Conservation (phyloP, 2,329 filamentous ascomycete genomes). For the Paecilomyces niveus region DNA sequence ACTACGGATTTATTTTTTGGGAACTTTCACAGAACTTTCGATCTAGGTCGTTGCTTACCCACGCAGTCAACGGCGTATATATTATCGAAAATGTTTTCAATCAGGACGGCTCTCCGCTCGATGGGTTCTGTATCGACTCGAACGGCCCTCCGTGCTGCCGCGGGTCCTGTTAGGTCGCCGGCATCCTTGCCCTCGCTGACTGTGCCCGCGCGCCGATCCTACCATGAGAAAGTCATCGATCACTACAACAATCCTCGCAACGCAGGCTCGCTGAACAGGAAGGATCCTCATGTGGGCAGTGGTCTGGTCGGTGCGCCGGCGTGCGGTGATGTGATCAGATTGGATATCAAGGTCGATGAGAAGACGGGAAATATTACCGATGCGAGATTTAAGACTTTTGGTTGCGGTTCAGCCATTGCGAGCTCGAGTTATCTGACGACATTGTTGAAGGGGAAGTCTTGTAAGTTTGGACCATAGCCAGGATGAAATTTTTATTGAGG, state of each 20-base stretch:
- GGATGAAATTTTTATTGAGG: neutral
- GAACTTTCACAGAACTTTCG: neutral
- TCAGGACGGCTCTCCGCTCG: conserved; percentile 4
- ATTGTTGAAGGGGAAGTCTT: conserved; percentile 87
- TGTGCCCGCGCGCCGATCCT: conserved; percentile 34
- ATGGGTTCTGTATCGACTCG: neutral
- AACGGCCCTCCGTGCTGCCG: neutral
- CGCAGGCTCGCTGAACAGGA: conserved; percentile 72
- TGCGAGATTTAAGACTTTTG: conserved; percentile 97
- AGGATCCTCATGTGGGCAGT: conserved; percentile 75
- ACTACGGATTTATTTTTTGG: neutral
- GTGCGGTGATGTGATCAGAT: conserved; percentile 88
- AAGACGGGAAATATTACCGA: conserved; percentile 82
- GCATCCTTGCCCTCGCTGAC: neutral
- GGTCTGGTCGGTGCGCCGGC: conserved; percentile 87
- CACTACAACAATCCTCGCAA: conserved; percentile 76
- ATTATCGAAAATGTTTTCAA: conserved; percentile 5
- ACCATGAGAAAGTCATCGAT: conserved; percentile 70
- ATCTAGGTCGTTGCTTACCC: neutral
- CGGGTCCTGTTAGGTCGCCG: conserved; percentile 1
- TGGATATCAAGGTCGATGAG: conserved; percentile 88
- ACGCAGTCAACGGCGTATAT: neutral
- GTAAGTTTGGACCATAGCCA: neutral
- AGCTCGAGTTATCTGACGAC: conserved; percentile 92
- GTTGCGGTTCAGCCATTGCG: conserved; percentile 89